Evolutionary conservation across 2,329 filamentous ascomycete species (phyloP), one percentile per base, ranked within the genome.

Genomic region (Zymoseptoria ardabiliae): DNA sequence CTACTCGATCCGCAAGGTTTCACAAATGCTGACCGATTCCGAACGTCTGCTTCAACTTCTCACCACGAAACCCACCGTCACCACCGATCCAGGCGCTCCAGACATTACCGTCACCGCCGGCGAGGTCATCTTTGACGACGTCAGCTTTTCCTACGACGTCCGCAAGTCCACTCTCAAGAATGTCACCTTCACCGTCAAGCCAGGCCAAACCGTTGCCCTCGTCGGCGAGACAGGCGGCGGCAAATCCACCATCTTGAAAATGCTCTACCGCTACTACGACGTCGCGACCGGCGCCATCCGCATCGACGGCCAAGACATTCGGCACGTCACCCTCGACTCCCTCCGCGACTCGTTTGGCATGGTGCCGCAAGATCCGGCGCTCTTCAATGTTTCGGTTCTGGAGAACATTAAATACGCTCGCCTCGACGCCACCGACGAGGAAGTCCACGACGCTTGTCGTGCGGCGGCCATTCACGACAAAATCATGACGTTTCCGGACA

Each of bases 381-480:
- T 89, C 8, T 88, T 89, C 74, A 85, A 88, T 68, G 78, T 81
- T 30, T 82, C 82, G 1, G 80, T 89, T 50, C 78, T 85, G 68
- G 81, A 87, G 19, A 89, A 89, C 66, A 74, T 89, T 22, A 79
- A 79, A 2, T 89, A 88, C 69, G 84, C 83, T 1, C 79, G 80
- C 10, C 79, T 83, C 1, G 77, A 80, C n/a, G 85, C 85, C 1
- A 84, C 81, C 0, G 81, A 87, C 50, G 79, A 79, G 6, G 82
- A 88, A 28, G 78, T 86, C 53, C 76, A 81, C 54, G 80, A 80
- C 2, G 86, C 85, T 0, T 87, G 85, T 68, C 79, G 78, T 58
- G 80, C 81, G 0, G 86, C 85, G 2, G 79, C 81, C 1, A 82
- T 89, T 23, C 85, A 89, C 70, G 81, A 87, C 57, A 84, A 85